Evolutionary conservation across 169 alveolate species (phyloP).

Genomic region (Plasmodium blacklocki): DNA sequence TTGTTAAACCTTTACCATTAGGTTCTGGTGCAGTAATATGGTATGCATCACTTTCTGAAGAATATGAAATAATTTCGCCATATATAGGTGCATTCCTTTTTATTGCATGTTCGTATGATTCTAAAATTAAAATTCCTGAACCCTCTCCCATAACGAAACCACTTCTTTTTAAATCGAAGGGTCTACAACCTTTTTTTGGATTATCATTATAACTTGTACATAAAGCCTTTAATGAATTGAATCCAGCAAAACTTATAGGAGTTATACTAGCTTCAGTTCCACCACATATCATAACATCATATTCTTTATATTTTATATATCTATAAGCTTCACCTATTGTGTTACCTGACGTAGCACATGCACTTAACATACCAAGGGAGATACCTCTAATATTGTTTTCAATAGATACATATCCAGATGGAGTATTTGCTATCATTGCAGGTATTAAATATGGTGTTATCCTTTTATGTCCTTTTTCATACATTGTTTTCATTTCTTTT

Average conservation of each 20-base stretch:
- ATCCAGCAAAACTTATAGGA: slow-evolving; percentile 85
- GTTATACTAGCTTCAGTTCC: slow-evolving; percentile 89
- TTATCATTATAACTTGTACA: slow-evolving; percentile 83
- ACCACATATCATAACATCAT: slow-evolving; percentile 89
- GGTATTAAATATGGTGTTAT: slow-evolving; percentile 83
- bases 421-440: slow-evolving; percentile 86
- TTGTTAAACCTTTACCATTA: slow-evolving; percentile 79
- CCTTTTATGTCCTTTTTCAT: slow-evolving; percentile 78
- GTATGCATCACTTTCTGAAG: slow-evolving; percentile 84
- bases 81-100: slow-evolving; percentile 90
- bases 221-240: slow-evolving; percentile 87
- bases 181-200: slow-evolving; percentile 90
- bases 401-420: slow-evolving; percentile 82
- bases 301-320: slow-evolving; percentile 84
- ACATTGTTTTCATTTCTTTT: slow-evolving; percentile 77
- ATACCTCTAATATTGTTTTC: slow-evolving; percentile 82
- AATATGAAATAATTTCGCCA: slow-evolving; percentile 88
- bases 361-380: slow-evolving; percentile 83
- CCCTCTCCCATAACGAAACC: slow-evolving; percentile 94
- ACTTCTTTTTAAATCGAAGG: slow-evolving; percentile 90
- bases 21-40: slow-evolving; percentile 87
- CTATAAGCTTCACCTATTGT: slow-evolving; percentile 89
- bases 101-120: slow-evolving; percentile 90
- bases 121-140: slow-evolving; percentile 90
- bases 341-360: slow-evolving; percentile 89